A percentile compares a stretch with the other conserved stretches of the same genome.
Evolutionary conservation across 2,329 filamentous ascomycete species (phyloP).

Genomic region (Trichocomaceae sp.): DNA sequence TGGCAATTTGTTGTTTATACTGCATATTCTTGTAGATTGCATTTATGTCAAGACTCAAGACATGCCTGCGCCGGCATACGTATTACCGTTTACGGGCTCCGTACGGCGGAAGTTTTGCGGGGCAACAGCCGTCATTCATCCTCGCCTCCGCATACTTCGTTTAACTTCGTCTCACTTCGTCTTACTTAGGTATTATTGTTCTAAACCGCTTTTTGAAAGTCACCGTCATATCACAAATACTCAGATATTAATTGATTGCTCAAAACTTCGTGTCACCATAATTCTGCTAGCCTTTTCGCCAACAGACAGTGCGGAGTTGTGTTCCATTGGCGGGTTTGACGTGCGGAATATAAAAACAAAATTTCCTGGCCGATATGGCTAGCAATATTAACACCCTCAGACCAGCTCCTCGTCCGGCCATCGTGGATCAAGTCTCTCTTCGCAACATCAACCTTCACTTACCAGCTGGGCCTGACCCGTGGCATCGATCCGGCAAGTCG

Average conservation of each 20-base stretch:
- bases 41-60: background rate
- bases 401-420: slow-evolving; percentile 26
- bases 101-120: background rate
- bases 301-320: background rate
- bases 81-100: too few relatives aligned
- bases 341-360: background rate
- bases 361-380: slow-evolving; percentile 11
- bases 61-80: background rate
- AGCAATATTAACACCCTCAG: slow-evolving; percentile 21
- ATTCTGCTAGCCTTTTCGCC: background rate
- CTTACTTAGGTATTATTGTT: too few relatives aligned
- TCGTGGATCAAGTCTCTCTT: slow-evolving; percentile 36
- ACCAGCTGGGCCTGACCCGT: slow-evolving; percentile 40
- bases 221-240: background rate
- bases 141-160: background rate
- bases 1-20: background rate
- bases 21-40: background rate
- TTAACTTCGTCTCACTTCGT: too few relatives aligned
- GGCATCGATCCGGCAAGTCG: slow-evolving; percentile 39
- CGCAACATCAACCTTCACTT: slow-evolving; percentile 40
- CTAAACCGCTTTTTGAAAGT: background rate
- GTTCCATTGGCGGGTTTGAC: background rate
- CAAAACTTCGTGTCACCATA: background rate
- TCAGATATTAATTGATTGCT: background rate
- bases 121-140: background rate